These are phyloP conservation scores for Polyplosphaeria fusca DNA, from an alignment of 495 filamentous ascomycete genomes.

Conservation along the genomic window DNA sequence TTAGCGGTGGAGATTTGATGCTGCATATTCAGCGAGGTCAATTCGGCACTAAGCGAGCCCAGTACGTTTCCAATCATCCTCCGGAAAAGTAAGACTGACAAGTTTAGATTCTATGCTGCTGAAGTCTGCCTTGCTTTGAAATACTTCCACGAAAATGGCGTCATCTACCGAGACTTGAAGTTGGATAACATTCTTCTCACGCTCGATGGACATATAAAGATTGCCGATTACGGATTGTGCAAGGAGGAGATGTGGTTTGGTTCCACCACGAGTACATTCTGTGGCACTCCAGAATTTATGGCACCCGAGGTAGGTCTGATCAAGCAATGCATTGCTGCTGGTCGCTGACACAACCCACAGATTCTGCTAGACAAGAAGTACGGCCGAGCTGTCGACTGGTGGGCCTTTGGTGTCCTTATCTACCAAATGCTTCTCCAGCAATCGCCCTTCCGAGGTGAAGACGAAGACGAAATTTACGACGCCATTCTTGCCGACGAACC, in stretches of 20 bases:
- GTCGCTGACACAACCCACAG: conserved; percentile 46
- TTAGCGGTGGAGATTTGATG: conserved; percentile 98
- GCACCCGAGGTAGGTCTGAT: conserved; percentile 74
- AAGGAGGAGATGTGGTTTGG: conserved; percentile 99
- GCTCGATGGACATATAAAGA: conserved; percentile 96
- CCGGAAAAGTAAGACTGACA: background rate
- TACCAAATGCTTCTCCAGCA: conserved; percentile 99
- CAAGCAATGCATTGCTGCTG: background rate
- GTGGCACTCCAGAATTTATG: conserved; percentile 99
- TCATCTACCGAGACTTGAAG: conserved; percentile 99
- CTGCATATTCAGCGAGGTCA: conserved; percentile 95
- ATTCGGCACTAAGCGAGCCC: conserved; percentile 92
- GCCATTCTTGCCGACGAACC: conserved; percentile 97
- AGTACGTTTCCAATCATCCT: too few relatives aligned
- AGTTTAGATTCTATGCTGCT: conserved; percentile 84
- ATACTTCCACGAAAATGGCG: conserved; percentile 99
- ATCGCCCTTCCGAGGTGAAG: conserved; percentile 97
- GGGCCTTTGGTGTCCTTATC: conserved; percentile 99
- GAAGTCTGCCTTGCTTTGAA: conserved; percentile 97
- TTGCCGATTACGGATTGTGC: conserved; percentile 97
- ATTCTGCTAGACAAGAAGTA: conserved; percentile 99
- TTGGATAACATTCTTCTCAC: conserved; percentile 97
- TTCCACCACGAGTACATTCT: conserved; percentile 95
- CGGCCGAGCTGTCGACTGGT: conserved; percentile 98
- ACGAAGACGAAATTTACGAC: conserved; percentile 99